A percentile compares a stretch with the other conserved stretches of the same genome.
Evolutionary conservation across 2,329 filamentous ascomycete species (phyloP).

Genomic region (Apiospora koreana): DNA sequence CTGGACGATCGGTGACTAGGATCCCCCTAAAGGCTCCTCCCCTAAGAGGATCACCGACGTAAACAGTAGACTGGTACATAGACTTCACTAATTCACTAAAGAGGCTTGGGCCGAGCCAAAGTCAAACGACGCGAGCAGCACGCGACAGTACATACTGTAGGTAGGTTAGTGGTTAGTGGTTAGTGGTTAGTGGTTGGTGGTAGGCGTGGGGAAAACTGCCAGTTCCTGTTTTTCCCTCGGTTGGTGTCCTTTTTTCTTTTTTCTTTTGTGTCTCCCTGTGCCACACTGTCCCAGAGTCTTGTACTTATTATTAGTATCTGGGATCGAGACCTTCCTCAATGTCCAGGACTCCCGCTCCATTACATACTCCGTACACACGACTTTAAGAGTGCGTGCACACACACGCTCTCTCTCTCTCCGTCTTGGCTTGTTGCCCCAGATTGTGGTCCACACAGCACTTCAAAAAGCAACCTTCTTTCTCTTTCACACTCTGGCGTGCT

Average conservation of each 20-base stretch:
- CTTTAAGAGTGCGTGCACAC: background rate
- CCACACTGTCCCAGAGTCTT: background rate
- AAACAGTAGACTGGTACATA: background rate
- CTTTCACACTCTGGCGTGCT: background rate
- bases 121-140: conserved; percentile 4
- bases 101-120: background rate
- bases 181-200: too few species aligned
- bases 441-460: background rate
- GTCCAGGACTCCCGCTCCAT: background rate
- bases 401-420: background rate
- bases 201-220: background rate
- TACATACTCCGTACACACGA: too few species aligned
- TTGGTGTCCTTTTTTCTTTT: background rate
- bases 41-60: background rate
- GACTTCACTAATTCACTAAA: too few species aligned
- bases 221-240: background rate
- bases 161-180: too few species aligned
- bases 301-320: background rate
- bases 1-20: background rate
- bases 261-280: background rate
- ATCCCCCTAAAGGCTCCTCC: background rate
- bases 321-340: background rate
- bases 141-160: too few species aligned
- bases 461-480: background rate
- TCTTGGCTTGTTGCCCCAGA: background rate